Base-by-base conservation (phyloP, 257 asterid species). In the Knoxia roxburghii region DNA sequence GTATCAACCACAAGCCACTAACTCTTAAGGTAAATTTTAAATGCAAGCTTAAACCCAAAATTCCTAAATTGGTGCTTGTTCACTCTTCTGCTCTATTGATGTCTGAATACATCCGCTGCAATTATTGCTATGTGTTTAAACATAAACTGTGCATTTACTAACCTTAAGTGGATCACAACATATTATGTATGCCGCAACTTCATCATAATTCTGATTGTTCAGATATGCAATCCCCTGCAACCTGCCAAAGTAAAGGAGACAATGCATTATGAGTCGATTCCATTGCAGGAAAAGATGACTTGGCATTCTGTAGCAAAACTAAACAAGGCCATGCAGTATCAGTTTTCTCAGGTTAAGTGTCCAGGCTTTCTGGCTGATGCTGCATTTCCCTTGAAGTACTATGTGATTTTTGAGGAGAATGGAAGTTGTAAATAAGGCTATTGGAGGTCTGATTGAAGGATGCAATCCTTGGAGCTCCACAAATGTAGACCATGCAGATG, bases 211-310 rank as follows among this genome's bases (percentile, higher is more conserved):
- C 17, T 62, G 39, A 41, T 21, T 6, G 54, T 62, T 17, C 14
- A 62, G 24, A 30, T 62, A 21, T 23, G 41, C 40, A n/a, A n/a
- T 40, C 23, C 24, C 15, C 54, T 62, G 24, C 39, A 1, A 0
- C 14, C 24, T n/a, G 10, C 35, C 64, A 53, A 41, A 64, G 17
- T 5, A 27, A 4, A 17, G 27, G 55, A 21, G 53, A 6, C 20
- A 63, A 17, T 35, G 41, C 40, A 45, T 64, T 32, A 55, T 68
- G 40, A 41, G 55, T 4, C 4, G 55, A 39, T 26, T 46, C 51
- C 51, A 46, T 12, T 51, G 43, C 69, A 30, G 64, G 33, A 5
- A 48, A 71, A 53, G 68, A 13, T 63, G 57, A 46, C 39, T 52
- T 69, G 43, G 41, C 0, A 2, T 54, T 53, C 41, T 54, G 35